Conservation (phyloP, 176 grass and related monocot genomes). For the Saccharum officinarum region DNA sequence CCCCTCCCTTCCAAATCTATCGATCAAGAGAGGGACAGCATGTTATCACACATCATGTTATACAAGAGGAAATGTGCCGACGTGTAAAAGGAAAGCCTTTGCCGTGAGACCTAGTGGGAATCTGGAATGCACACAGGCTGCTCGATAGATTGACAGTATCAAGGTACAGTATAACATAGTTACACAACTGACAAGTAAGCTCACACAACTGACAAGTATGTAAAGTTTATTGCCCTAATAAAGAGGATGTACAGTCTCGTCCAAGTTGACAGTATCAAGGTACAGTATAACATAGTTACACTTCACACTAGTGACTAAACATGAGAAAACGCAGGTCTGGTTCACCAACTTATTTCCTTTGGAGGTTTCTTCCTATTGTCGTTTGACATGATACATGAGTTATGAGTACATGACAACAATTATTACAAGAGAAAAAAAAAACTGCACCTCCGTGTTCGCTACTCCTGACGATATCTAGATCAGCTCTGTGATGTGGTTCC, state of each 20-base stretch:
- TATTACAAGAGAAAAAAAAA: not conserved
- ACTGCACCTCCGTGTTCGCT: not conserved
- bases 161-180: no score
- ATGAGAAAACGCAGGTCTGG: not conserved
- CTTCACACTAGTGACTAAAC: not conserved
- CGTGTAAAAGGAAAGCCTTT: not conserved
- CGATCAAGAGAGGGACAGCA: not conserved
- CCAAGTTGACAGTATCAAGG: not conserved
- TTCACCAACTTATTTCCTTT: not conserved
- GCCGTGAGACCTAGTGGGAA: not conserved
- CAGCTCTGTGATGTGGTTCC: not conserved
- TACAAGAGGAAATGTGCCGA: not conserved
- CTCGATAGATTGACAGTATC: no score
- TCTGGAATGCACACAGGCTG: not conserved
- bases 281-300: not conserved
- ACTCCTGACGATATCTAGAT: slow-evolving; percentile 5
- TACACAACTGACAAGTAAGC: no score
- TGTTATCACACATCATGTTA: no score
- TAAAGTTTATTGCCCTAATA: no score
- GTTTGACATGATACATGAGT: no score
- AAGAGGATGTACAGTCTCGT: no score
- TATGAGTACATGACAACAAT: not conserved
- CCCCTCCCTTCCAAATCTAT: not conserved
- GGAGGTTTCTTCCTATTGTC: no score
- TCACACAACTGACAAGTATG: no score